Percentiles rank a stretch among this genome's conserved stretches.
Conservation (phyloP, 2,329 filamentous ascomycete species). For the Trichophyton verrucosum region DNA sequence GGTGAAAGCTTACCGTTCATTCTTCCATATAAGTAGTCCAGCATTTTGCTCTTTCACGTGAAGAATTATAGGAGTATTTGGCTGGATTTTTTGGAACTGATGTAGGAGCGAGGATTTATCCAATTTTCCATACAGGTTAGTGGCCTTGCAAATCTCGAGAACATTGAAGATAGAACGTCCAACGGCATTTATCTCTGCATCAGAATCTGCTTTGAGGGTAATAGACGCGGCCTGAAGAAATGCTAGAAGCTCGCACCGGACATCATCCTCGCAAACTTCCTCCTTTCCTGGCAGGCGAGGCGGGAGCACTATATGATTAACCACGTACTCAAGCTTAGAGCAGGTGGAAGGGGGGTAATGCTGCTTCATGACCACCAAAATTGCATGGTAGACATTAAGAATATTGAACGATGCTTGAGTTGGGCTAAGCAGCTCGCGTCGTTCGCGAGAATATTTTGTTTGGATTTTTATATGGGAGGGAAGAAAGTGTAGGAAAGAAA, state of each 20-base stretch:
- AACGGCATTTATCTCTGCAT: conserved; percentile 11
- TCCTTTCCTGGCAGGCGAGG: conserved; percentile 27
- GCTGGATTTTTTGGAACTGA: conserved; percentile 20
- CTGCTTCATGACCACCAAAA: not conserved
- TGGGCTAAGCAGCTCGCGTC: not conserved
- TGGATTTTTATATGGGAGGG: not conserved
- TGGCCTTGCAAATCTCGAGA: conserved; percentile 12
- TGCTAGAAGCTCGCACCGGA: conserved; percentile 20
- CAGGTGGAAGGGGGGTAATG: not conserved
- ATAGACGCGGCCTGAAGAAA: conserved; percentile 15
- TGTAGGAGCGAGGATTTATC: conserved; percentile 17
- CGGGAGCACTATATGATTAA: conserved; percentile 30
- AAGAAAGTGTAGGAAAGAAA: not conserved
- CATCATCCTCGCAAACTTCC: conserved; percentile 19
- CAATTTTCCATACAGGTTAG: conserved; percentile 13
- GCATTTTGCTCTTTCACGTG: conserved; percentile 40
- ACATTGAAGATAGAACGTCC: conserved; percentile 11
- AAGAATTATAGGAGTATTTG: conserved; percentile 29
- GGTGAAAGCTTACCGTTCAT: not conserved
- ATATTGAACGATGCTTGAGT: too few relatives aligned
- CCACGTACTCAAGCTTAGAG: not conserved
- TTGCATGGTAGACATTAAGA: not conserved
- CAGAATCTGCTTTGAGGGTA: conserved; percentile 18
- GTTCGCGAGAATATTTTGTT: not conserved
- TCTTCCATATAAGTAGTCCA: conserved; percentile 32